These are phyloP conservation scores for Trichoderma brevicompactum DNA, from an alignment of 2,329 filamentous ascomycete species.

Conservation along the genomic window DNA sequence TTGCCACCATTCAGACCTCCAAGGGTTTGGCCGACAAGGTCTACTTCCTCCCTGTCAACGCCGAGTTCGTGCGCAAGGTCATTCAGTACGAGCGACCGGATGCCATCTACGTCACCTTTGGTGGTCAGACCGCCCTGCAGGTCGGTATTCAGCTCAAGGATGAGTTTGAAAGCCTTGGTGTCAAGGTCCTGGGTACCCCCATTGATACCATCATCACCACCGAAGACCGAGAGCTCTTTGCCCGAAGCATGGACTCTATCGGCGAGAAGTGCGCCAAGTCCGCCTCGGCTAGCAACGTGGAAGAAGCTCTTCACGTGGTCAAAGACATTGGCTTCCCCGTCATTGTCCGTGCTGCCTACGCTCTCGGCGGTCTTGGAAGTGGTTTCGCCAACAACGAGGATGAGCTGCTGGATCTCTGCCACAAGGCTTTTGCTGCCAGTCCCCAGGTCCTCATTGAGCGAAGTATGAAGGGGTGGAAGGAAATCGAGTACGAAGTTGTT, in stretches of 20 bases:
- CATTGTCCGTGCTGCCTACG: conserved; percentile 95
- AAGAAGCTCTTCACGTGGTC: conserved; percentile 87
- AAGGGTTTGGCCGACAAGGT: conserved; percentile 98
- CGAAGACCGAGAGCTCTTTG: conserved; percentile 96
- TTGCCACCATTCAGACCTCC: conserved; percentile 97
- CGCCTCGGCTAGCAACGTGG: conserved; percentile 83
- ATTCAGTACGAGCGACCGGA: conserved; percentile 94
- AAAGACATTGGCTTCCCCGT: conserved; percentile 94
- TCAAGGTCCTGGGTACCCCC: conserved; percentile 92
- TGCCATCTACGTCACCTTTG: conserved; percentile 96
- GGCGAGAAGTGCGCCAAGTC: conserved; percentile 98
- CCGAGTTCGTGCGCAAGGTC: conserved; percentile 96
- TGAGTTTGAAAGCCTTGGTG: conserved; percentile 89
- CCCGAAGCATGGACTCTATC: conserved; percentile 97
- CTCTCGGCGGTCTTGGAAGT: conserved; percentile 90
- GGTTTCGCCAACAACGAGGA: conserved; percentile 90
- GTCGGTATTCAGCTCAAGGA: conserved; percentile 98
- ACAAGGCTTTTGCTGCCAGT: conserved; percentile 92
- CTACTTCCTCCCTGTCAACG: conserved; percentile 96
- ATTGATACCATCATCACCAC: conserved; percentile 99
- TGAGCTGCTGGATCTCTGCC: conserved; percentile 84
- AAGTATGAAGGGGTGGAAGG: conserved; percentile 99
- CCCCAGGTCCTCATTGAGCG: conserved; percentile 96
- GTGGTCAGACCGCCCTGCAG: conserved; percentile 94
- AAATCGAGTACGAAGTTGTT: conserved; percentile 98